Evolutionary conservation across 441 rosid genomes (phyloP).

Genomic region (Syzygium malaccense): DNA sequence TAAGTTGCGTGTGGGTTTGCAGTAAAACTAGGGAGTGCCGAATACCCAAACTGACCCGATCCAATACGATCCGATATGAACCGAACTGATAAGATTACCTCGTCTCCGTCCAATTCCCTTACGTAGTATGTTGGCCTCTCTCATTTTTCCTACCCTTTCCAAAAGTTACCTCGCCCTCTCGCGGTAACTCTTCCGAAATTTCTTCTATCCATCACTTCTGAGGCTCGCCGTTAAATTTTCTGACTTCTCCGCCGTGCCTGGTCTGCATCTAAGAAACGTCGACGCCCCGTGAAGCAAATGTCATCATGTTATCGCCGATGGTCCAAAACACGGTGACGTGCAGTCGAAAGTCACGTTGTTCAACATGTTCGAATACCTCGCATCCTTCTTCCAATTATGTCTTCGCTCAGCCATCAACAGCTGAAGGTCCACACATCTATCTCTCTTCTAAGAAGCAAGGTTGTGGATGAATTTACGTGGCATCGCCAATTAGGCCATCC

Average conservation of each 20-base stretch:
- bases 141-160: rapidly evolving
- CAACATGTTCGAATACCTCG: neutral
- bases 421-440: neutral
- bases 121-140: neutral
- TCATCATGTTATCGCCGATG: rapidly evolving
- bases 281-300: rapidly evolving
- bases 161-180: neutral
- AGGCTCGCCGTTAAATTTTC: no score
- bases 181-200: neutral
- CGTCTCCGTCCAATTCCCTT: neutral
- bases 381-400: no score
- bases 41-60: neutral
- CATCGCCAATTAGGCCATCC: neutral
- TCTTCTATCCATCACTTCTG: no score
- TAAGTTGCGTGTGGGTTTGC: neutral
- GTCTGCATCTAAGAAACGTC: no score
- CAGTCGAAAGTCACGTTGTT: rapidly evolving
- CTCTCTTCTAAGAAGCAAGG: neutral
- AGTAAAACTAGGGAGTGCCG: neutral
- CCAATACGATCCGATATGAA: rapidly evolving
- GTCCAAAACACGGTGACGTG: neutral
- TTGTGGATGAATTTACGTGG: rapidly evolving
- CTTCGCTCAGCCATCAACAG: no score
- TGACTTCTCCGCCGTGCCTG: no score
- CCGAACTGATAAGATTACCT: rapidly evolving